Percentiles rank a stretch among this genome's conserved stretches.
Conservation (phyloP, 805 yeast species). For the Monosporozyma yasuniensis region DNA sequence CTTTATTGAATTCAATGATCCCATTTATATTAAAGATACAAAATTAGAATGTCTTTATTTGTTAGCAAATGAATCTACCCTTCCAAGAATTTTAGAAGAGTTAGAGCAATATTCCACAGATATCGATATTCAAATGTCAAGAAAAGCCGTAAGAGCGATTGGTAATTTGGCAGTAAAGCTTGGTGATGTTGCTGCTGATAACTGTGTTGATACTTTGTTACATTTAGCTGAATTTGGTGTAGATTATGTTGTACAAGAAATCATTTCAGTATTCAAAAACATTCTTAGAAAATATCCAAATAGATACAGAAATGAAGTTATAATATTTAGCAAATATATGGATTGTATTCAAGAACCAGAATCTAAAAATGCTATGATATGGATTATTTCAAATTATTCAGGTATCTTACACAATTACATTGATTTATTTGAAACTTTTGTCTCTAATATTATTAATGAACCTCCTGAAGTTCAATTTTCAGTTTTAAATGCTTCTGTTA, state of each 20-base stretch:
- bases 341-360: slow-evolving; percentile 66
- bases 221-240: slow-evolving; percentile 56
- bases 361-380: slow-evolving; percentile 65
- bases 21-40: slow-evolving; percentile 80
- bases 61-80: slow-evolving; percentile 58
- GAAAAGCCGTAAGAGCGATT: slow-evolving; percentile 81
- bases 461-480: slow-evolving; percentile 66
- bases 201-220: slow-evolving; percentile 54
- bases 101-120: slow-evolving; percentile 81
- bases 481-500: slow-evolving; percentile 64
- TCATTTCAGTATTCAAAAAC: slow-evolving; percentile 65
- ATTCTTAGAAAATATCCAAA: slow-evolving; percentile 70
- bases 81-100: slow-evolving; percentile 58
- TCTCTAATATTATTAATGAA: slow-evolving; percentile 46
- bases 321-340: slow-evolving; percentile 34
- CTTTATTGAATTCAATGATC: slow-evolving; percentile 77
- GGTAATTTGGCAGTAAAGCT: slow-evolving; percentile 82
- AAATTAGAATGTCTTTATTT: slow-evolving; percentile 80
- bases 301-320: slow-evolving; percentile 38
- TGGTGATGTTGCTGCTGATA: slow-evolving; percentile 43
- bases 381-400: slow-evolving; percentile 77
- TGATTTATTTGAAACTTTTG: slow-evolving; percentile 28
- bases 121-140: slow-evolving; percentile 74
- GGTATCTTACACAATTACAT: slow-evolving; percentile 32
- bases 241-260: slow-evolving; percentile 71